Percentiles rank a stretch among this genome's conserved stretches.
These are phyloP conservation scores for Porpolomopsis calyptriformis DNA, from an alignment of 768 basidiomycete genomes.

Conservation along the genomic window DNA sequence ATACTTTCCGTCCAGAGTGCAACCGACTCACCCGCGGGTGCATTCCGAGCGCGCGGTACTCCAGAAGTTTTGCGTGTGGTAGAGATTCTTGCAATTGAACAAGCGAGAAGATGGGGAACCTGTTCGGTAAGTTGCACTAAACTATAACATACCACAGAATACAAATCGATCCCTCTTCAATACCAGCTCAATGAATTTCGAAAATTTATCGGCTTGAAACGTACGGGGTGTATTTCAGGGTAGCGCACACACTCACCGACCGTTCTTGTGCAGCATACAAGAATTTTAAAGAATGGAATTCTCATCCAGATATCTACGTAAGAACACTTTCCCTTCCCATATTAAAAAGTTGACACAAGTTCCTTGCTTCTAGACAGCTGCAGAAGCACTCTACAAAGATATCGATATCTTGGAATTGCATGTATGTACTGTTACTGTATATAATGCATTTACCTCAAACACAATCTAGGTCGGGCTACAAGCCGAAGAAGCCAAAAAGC, in stretches of 20 bases:
- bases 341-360: not conserved
- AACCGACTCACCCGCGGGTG: constrained; percentile 46
- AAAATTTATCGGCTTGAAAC: constrained; percentile 59
- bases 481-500: constrained; percentile 60
- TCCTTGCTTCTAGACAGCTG: constrained; percentile 38
- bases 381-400: constrained; percentile 53
- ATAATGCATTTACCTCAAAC: not conserved
- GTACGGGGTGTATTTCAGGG: constrained; percentile 24
- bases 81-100: constrained; percentile 60
- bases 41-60: constrained; percentile 60
- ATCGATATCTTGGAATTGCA: constrained; percentile 76
- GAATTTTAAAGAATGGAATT: constrained; percentile 66
- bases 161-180: constrained; percentile 5
- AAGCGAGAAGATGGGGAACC: constrained; percentile 57
- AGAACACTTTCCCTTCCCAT: constrained; percentile 11
- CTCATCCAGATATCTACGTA: constrained; percentile 44
- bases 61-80: constrained; percentile 56
- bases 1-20: constrained; percentile 31
- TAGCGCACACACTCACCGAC: not conserved
- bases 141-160: not conserved
- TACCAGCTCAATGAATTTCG: constrained; percentile 59
- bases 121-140: constrained; percentile 45
- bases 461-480: constrained; percentile 45
- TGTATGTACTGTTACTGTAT: constrained; percentile 26
- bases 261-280: constrained; percentile 37